Percentiles rank a stretch among this genome's conserved stretches.
Evolutionary conservation across 768 basidiomycete genomes (phyloP).

Genomic region (Mrakia gelida): DNA sequence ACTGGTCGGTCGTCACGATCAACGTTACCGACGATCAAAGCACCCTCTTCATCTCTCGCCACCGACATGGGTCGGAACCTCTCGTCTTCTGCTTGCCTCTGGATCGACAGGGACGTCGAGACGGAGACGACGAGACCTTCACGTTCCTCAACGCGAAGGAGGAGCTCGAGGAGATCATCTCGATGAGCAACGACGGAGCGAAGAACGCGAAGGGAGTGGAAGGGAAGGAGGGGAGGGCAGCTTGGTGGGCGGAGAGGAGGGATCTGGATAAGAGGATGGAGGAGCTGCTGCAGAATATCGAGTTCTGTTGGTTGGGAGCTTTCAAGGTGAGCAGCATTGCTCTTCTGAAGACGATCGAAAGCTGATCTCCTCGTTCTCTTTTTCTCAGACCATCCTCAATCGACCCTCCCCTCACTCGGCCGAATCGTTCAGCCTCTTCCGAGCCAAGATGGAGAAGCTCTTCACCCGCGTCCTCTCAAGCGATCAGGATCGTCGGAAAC

Average conservation of each 20-base stretch:
- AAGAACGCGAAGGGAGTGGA: conserved; percentile 67
- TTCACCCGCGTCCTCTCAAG: conserved; percentile 59
- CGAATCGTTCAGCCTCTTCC: conserved; percentile 56
- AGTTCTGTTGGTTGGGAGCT: conserved; percentile 94
- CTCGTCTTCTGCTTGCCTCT: conserved; percentile 85
- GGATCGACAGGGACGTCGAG: conserved; percentile 66
- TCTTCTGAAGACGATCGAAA: neutral
- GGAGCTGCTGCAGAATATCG: conserved; percentile 73
- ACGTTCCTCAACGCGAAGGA: conserved; percentile 66
- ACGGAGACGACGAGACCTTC: conserved; percentile 60
- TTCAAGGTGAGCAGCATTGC: conserved; percentile 66
- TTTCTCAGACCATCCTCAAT: conserved; percentile 47
- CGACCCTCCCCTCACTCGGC: conserved; percentile 49
- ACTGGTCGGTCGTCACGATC: conserved; percentile 82
- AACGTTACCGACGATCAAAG: conserved; percentile 76
- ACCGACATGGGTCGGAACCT: conserved; percentile 59
- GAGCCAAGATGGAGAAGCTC: conserved; percentile 66
- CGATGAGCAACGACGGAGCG: conserved; percentile 69
- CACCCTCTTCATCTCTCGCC: conserved; percentile 76
- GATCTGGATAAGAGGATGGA: conserved; percentile 72
- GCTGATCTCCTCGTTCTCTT: conserved; percentile 20
- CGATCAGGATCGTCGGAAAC: conserved; percentile 58
- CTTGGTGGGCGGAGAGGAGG: conserved; percentile 81
- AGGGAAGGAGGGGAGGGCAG: conserved; percentile 56
- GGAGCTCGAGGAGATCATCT: conserved; percentile 75